A percentile compares a stretch with the other conserved stretches of the same genome.
phyloP scores from a whole-genome alignment of 176 grass and related monocot genomes.

The Aegilops speltoides region DNA sequence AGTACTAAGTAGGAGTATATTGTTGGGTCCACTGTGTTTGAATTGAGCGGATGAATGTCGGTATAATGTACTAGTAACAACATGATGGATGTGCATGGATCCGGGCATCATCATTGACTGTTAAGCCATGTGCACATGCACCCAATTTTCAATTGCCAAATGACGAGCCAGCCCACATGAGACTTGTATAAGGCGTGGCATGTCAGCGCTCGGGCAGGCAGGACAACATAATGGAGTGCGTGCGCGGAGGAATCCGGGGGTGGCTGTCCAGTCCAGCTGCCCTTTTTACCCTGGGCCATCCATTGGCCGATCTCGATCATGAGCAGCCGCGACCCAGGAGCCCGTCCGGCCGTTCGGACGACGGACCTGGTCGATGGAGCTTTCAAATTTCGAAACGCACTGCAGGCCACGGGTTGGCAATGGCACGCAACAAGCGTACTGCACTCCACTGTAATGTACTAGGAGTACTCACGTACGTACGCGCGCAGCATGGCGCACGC shows the following conservation, averaged over 20 bases:
- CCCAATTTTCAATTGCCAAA: slow-evolving; percentile 15
- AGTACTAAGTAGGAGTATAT: neutral
- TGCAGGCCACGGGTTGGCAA: neutral
- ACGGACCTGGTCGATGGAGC: neutral
- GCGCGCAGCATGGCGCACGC: neutral
- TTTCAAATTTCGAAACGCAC: slow-evolving; percentile 46
- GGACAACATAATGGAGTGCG: neutral
- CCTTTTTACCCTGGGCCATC: neutral
- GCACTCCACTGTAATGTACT: neutral
- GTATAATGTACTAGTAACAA: neutral
- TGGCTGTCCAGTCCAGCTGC: neutral
- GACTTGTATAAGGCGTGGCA: neutral
- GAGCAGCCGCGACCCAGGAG: neutral
- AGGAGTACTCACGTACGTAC: neutral
- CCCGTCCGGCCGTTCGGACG: neutral
- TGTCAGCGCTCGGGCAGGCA: neutral
- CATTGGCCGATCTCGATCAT: neutral
- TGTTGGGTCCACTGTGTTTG: slow-evolving; percentile 22
- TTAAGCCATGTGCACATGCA: neutral
- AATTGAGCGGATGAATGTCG: slow-evolving; percentile 4
- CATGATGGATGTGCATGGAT: neutral
- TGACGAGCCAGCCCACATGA: neutral
- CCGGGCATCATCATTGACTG: slow-evolving; percentile 27
- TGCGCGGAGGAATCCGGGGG: neutral
- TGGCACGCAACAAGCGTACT: too few species aligned